Evolutionary conservation across 2,329 filamentous ascomycete genomes (phyloP).

Genomic region (Neofusicoccum sp.): DNA sequence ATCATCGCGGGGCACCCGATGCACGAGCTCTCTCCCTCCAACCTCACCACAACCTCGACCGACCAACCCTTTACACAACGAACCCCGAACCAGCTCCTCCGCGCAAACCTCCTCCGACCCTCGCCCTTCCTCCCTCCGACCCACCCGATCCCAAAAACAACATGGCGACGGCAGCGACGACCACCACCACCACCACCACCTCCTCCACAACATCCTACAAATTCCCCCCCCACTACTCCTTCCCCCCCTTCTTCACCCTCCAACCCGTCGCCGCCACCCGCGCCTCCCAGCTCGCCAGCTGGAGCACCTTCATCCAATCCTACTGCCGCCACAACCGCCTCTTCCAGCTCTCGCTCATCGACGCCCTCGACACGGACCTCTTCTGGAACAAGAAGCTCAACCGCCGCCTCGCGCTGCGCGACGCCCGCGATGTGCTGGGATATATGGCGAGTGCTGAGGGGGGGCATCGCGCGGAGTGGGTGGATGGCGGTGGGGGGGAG

Average conservation of each 20-base stretch:
- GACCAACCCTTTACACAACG: background rate
- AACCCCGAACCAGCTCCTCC: background rate
- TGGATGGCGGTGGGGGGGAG: conserved; percentile 32
- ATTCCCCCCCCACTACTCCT: conserved; percentile 60
- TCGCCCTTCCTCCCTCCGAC: background rate
- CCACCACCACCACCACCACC: conserved; percentile 18
- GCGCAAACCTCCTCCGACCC: background rate
- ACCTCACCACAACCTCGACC: background rate
- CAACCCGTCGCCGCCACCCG: conserved; percentile 69
- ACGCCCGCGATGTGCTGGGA: conserved; percentile 54
- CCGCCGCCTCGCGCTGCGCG: conserved; percentile 50
- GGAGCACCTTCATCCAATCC: conserved; percentile 78
- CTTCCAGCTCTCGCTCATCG: conserved; percentile 69
- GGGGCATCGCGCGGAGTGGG: conserved; percentile 64
- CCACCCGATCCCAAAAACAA: background rate
- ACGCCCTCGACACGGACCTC: conserved; percentile 57
- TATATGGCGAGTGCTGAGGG: conserved; percentile 56
- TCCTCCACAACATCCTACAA: conserved; percentile 30
- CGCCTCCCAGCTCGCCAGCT: conserved; percentile 74
- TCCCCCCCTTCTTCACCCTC: conserved; percentile 82
- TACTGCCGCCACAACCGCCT: conserved; percentile 79
- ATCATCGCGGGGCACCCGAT: background rate
- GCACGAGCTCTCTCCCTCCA: background rate
- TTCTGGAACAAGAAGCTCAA: conserved; percentile 51
- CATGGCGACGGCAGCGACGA: background rate